A percentile compares a stretch with the other conserved stretches of the same genome.
Conservation (phyloP, 2,329 filamentous ascomycete species). For the Epichloe elymi region DNA sequence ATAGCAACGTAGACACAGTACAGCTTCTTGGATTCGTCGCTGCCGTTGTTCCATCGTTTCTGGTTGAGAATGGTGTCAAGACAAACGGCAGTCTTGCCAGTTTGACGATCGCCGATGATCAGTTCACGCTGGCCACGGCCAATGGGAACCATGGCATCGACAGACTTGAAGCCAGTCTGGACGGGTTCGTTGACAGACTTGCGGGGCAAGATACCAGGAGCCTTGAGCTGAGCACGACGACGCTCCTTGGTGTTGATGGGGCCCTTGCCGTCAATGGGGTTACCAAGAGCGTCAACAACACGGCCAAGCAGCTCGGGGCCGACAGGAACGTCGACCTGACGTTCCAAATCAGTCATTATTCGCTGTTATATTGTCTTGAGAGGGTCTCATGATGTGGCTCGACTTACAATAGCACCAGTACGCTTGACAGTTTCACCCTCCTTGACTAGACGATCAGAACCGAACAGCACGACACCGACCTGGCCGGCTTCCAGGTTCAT, state of each 20-base stretch:
- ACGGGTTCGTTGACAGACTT: conserved; percentile 96
- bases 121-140: conserved; percentile 99
- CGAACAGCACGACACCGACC: conserved; percentile 99
- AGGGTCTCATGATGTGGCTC: neutral
- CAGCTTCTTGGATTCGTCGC: conserved; percentile 93
- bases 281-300: conserved; percentile 96
- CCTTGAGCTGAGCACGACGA: conserved; percentile 97
- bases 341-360: conserved; percentile 11
- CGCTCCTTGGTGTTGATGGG: conserved; percentile 84
- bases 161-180: conserved; percentile 97
- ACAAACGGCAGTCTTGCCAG: conserved; percentile 97
- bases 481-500: conserved; percentile 99
- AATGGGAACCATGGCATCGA: conserved; percentile 99
- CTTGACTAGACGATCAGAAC: conserved; percentile 99
- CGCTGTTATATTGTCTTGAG: neutral
- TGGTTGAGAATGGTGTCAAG: conserved; percentile 99
- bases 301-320: conserved; percentile 86
- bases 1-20: conserved; percentile 99
- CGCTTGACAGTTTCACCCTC: conserved; percentile 99
- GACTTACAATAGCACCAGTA: conserved; percentile 94
- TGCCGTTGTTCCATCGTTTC: conserved; percentile 86
- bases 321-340: conserved; percentile 89
- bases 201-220: conserved; percentile 94
- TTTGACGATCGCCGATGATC: conserved; percentile 99
- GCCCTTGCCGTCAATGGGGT: conserved; percentile 99